Evolutionary conservation across 139 green algal species (phyloP).

Genomic region (Micromonas pusilla): DNA sequence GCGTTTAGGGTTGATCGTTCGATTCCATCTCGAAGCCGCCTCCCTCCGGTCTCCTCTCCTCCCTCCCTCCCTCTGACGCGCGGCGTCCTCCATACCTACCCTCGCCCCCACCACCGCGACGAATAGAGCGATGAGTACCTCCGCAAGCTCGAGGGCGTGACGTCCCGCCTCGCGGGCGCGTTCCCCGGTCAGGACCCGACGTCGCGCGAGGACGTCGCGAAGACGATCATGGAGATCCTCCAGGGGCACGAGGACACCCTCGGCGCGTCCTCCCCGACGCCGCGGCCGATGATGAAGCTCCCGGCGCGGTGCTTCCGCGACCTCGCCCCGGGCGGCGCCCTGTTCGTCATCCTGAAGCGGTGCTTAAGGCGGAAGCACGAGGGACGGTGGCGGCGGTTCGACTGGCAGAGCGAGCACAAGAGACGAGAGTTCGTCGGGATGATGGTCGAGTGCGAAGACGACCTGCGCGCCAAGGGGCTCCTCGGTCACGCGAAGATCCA

Average conservation of each 20-base stretch:
- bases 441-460: background rate
- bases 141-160: background rate
- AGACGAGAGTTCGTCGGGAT: background rate
- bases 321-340: too few relatives aligned
- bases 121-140: background rate
- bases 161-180: background rate
- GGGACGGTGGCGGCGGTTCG: background rate
- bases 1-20: background rate
- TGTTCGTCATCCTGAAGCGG: background rate
- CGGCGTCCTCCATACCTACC: background rate
- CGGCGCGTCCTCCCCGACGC: background rate
- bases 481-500: background rate
- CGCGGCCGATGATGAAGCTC: background rate
- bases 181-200: background rate
- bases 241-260: background rate
- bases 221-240: background rate
- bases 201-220: background rate
- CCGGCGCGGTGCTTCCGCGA: background rate
- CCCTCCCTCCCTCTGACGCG: too few relatives aligned
- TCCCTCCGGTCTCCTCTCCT: too few relatives aligned
- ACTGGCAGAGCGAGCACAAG: background rate
- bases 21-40: too few relatives aligned
- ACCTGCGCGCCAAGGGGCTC: background rate
- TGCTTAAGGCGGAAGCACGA: background rate
- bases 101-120: background rate